Base-by-base conservation (phyloP, 169 alveolate genomes). In the Cryptosporidium sp. region DNA sequence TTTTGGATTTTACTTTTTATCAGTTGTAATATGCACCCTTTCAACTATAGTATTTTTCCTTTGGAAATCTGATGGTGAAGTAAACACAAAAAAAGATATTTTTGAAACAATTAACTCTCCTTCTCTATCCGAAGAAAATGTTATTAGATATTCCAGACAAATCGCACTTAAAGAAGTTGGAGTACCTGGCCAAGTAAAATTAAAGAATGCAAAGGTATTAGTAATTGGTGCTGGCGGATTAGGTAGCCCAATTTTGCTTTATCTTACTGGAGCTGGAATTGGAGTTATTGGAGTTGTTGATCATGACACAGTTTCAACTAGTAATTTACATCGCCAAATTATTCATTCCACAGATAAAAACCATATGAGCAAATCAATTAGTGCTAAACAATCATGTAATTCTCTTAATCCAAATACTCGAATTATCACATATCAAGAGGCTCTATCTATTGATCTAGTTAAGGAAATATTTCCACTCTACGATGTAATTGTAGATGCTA, bases 151-250 rank as follows among this genome's bases (percentile, higher is more conserved):
- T 53, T 92, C 95, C 39, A 91, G 99, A 45, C 97, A 97, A 85
- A 91, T 96, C 73, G 93, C 95, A 31, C 89, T 97, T 80, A 93
- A 94, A 45, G 94, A 91, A 72, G 91, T 95, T 69, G 95, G 97
- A 23, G 80, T 93, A 14, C 87, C 92, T 53, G 97, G 97, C 2
- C 96, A 96, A 87, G 51, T 75, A 52, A 85, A 91, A 84, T 53
- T 96, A 37, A 93, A 92, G 58, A 70, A 94, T 44, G 91, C 99
- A 31, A 96, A 96, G 75, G 99, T 97, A 35, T 91, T 97, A 53
- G 94, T 98, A 1, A 93, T 98, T 3, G 99, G 99, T 33, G 98
- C 99, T 33, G 99, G 99, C 67, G 99, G 99, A 18, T 92, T 98
- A 16, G 99, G 99, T 18, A 96, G 99, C 23, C 99, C 99, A 14